phyloP scores from a whole-genome alignment of 2,329 filamentous ascomycete species.

The Magnaporthiopsis incrustans region DNA sequence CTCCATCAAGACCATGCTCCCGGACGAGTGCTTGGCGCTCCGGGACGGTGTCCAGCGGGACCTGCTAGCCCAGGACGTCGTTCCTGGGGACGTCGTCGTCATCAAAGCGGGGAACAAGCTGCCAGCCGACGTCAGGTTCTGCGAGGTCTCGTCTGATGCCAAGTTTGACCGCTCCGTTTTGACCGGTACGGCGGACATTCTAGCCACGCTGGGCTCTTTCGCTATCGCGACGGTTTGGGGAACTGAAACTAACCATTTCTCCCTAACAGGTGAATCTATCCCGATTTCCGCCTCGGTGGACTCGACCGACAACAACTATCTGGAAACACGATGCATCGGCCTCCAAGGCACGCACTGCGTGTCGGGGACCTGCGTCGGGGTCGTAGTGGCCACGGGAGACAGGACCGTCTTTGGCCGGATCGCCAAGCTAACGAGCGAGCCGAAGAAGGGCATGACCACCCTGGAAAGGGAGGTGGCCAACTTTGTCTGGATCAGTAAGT shows the following conservation, averaged over 20 bases:
- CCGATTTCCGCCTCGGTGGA: conserved; percentile 56
- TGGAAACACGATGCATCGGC: conserved; percentile 69
- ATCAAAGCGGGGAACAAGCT: conserved; percentile 67
- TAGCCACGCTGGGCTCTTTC: background rate
- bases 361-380: conserved; percentile 55
- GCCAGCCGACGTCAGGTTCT: conserved; percentile 64
- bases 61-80: conserved; percentile 50
- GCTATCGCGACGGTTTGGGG: too few relatives aligned
- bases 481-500: conserved; percentile 55
- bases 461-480: conserved; percentile 65
- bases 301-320: conserved; percentile 63
- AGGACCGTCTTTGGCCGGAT: conserved; percentile 69
- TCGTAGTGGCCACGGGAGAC: conserved; percentile 67
- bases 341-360: conserved; percentile 75
- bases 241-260: background rate
- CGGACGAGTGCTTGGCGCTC: conserved; percentile 59
- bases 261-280: conserved; percentile 49
- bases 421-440: conserved; percentile 62
- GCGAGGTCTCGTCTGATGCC: conserved; percentile 59
- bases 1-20: conserved; percentile 74
- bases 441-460: conserved; percentile 58
- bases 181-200: conserved; percentile 41
- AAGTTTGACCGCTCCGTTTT: conserved; percentile 68
- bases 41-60: conserved; percentile 41
- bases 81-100: conserved; percentile 62